Base-by-base conservation (phyloP, 306 rosid genomes). In the Malus orientalis region DNA sequence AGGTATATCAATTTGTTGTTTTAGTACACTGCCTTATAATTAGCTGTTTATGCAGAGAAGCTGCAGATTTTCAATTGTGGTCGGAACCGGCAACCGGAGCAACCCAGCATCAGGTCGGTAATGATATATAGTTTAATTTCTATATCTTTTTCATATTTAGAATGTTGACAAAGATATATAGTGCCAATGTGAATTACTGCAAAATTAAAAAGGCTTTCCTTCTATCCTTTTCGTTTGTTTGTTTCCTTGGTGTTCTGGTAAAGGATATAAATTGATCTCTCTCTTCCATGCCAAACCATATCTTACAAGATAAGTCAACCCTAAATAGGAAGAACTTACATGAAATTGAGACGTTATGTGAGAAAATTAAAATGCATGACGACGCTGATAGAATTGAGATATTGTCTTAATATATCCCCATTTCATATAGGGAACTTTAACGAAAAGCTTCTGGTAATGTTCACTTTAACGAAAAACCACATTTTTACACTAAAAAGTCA, bases 61-160 rank as follows among this genome's bases (percentile, higher is more conserved):
- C 54, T 22, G 67, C 69, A 60, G 53, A 38, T 38, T 61, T 73
- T 73, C 67, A 22, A 51, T 51, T 15, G 44, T 49, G 38, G 68
- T 70, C 29, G 58, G 54, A 81, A 36, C 61, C 65, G 32, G 73
- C 69, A 61, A 51, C 65, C 74, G 60, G 71, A 79, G 59, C 78
- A 75, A 69, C 55, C 67, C 83, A 66, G 4, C 70, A 18, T 38
- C 82, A 79, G 81, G 79, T 73, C 57, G 76, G 78, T 81, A 64
- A 74, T 66, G 55, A 73, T 0, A 27, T 30, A 5, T 5, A 42
- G 47, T 71, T 59, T 59, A 58, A 75, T 74, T 63, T 63, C 27
- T 75, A 19, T 30, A 23, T 40, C 7, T 63, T 32, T 68, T 64
- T 20, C 79, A 51, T 55, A 22, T 59, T 65, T 40, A 20, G 70